These are phyloP conservation scores for Holtermannia corniformis DNA, from an alignment of 768 basidiomycete species.

Conservation along the genomic window DNA sequence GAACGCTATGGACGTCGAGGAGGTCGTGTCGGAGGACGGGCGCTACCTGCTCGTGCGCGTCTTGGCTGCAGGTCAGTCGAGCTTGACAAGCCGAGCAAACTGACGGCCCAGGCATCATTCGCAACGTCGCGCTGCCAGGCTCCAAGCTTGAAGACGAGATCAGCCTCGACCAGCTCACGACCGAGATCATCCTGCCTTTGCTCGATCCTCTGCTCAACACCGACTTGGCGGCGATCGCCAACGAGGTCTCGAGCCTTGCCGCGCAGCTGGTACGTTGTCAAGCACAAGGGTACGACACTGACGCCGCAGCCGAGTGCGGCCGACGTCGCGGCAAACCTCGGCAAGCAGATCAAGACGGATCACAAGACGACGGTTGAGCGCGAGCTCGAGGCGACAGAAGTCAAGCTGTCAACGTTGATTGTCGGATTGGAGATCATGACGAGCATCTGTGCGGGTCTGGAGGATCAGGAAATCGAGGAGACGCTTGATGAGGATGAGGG, in stretches of 20 bases:
- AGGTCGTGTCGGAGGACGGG: constrained; percentile 39
- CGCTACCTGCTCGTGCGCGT: constrained; percentile 22
- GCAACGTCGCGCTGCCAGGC: constrained; percentile 21
- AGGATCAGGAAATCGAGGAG: constrained; percentile 38
- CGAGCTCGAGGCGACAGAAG: constrained; percentile 65
- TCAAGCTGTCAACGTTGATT: constrained; percentile 60
- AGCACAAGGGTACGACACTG: constrained; percentile 2
- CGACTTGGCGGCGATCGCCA: constrained; percentile 20
- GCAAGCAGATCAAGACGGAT: constrained; percentile 60
- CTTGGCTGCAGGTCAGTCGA: constrained; percentile 22
- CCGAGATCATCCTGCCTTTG: constrained; percentile 29
- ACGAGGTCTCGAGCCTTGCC: constrained; percentile 21
- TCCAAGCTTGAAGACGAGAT: constrained; percentile 18
- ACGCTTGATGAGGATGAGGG: background rate
- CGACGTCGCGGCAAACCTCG: constrained; percentile 10
- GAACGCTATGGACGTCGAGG: constrained; percentile 21
- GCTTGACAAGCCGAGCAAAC: background rate
- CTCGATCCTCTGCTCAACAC: constrained; percentile 31
- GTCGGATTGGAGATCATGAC: constrained; percentile 82
- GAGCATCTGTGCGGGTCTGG: constrained; percentile 72
- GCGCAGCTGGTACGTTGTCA: constrained; percentile 18
- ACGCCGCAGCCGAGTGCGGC: constrained; percentile 18
- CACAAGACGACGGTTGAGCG: constrained; percentile 60
- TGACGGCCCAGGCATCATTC: constrained; percentile 16
- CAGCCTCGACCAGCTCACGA: constrained; percentile 22